Evolutionary conservation across 2,329 filamentous ascomycete genomes (phyloP).

Genomic region (Paradendryphiella salina): DNA sequence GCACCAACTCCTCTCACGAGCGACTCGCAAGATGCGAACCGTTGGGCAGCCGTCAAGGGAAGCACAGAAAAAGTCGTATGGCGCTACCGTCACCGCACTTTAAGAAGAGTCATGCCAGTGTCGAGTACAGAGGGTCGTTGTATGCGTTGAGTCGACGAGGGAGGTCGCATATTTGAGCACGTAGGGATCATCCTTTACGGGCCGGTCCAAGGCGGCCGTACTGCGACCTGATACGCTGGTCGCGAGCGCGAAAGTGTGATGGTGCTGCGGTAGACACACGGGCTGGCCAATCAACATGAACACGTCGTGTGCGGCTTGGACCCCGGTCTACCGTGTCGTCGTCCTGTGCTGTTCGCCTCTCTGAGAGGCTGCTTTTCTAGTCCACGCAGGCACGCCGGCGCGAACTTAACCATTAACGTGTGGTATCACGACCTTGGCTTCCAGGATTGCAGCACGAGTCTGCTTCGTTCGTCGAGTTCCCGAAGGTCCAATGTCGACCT

Average conservation of each 20-base stretch:
- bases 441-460: slow-evolving; percentile 34
- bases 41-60: slow-evolving; percentile 7
- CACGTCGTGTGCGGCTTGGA: slow-evolving; percentile 21
- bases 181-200: slow-evolving; percentile 28
- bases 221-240: slow-evolving; percentile 26
- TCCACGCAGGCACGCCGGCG: slow-evolving; percentile 45
- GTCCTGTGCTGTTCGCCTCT: slow-evolving; percentile 26
- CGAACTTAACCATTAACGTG: slow-evolving; percentile 40
- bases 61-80: slow-evolving; percentile 1
- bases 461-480: slow-evolving; percentile 35
- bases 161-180: slow-evolving; percentile 15
- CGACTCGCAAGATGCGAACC: slow-evolving; percentile 5
- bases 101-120: slow-evolving; percentile 11
- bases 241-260: slow-evolving; percentile 27
- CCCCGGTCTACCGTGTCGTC: slow-evolving; percentile 29
- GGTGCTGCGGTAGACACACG: slow-evolving; percentile 24
- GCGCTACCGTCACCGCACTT: slow-evolving; percentile 27
- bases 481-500: slow-evolving; percentile 32
- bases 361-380: slow-evolving; percentile 34
- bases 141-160: slow-evolving; percentile 16
- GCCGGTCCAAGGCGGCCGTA: slow-evolving; percentile 28
- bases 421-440: slow-evolving; percentile 39
- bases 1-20: background rate
- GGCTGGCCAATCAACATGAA: slow-evolving; percentile 12
- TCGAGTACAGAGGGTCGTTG: slow-evolving; percentile 18